Conservation (phyloP, 1,284 basidiomycete genomes). For the Amylostereum areolatum region DNA sequence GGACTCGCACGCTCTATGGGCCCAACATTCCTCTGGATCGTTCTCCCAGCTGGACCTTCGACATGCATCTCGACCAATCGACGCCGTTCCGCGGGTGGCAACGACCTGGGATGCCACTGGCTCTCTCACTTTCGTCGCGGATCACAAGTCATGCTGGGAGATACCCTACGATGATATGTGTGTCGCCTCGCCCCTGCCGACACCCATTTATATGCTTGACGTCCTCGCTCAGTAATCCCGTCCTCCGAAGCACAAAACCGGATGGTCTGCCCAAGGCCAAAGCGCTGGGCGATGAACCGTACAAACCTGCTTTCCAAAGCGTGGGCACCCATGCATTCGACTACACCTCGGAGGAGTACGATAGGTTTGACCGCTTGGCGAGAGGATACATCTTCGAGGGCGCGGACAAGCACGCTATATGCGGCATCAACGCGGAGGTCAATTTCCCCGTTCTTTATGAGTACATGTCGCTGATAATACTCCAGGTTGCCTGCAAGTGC, state of each 20-base stretch:
- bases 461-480: constrained; percentile 4
- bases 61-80: constrained; percentile 56
- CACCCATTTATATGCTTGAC: not conserved
- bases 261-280: constrained; percentile 38
- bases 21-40: constrained; percentile 70
- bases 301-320: constrained; percentile 43
- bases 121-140: constrained; percentile 65
- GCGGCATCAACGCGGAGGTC: constrained; percentile 56
- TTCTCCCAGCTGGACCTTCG: constrained; percentile 79
- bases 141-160: constrained; percentile 55
- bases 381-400: constrained; percentile 62
- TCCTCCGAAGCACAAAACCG: constrained; percentile 31
- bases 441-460: constrained; percentile 8
- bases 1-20: constrained; percentile 70
- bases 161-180: constrained; percentile 84
- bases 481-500: constrained; percentile 50
- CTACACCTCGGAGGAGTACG: constrained; percentile 33
- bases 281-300: constrained; percentile 43
- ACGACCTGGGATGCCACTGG: constrained; percentile 68
- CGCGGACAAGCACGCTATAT: constrained; percentile 41
- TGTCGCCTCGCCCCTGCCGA: constrained; percentile 21
- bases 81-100: constrained; percentile 62
- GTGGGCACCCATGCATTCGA: constrained; percentile 43
- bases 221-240: constrained; percentile 37
- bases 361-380: constrained; percentile 59